These are phyloP conservation scores for Fraxinus floribunda DNA, from an alignment of 305 asterid genomes.

Conservation along the genomic window DNA sequence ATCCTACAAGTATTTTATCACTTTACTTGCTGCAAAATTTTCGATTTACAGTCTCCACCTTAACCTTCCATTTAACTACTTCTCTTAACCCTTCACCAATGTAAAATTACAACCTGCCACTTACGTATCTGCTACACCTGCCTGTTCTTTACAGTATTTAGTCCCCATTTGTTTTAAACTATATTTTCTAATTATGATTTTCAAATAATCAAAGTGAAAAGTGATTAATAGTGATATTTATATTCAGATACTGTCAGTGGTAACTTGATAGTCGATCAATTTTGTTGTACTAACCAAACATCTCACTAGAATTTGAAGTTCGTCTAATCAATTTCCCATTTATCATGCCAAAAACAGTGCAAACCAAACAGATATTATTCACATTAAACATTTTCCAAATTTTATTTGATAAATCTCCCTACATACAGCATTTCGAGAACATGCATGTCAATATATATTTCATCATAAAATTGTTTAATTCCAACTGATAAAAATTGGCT, in stretches of 20 bases:
- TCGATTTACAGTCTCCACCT: neutral
- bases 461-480: constrained; percentile 1
- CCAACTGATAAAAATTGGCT: constrained; percentile 19
- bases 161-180: neutral
- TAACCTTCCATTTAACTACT: neutral
- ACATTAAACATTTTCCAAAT: neutral
- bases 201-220: constrained; percentile 12
- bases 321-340: neutral
- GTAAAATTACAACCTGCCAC: neutral
- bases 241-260: neutral
- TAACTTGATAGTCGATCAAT: constrained; percentile 9
- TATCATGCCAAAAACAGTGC: neutral
- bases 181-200: constrained; percentile 5
- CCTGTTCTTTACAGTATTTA: neutral
- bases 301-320: constrained; percentile 7
- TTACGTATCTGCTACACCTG: neutral
- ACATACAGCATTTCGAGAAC: neutral
- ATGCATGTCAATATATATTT: neutral
- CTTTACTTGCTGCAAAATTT: neutral
- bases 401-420: neutral
- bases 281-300: constrained; percentile 8
- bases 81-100: neutral
- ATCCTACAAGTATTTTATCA: neutral
- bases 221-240: neutral
- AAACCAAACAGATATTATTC: neutral